Evolutionary conservation across 768 basidiomycete genomes (phyloP).

Genomic region (Auriscalpium orientale): DNA sequence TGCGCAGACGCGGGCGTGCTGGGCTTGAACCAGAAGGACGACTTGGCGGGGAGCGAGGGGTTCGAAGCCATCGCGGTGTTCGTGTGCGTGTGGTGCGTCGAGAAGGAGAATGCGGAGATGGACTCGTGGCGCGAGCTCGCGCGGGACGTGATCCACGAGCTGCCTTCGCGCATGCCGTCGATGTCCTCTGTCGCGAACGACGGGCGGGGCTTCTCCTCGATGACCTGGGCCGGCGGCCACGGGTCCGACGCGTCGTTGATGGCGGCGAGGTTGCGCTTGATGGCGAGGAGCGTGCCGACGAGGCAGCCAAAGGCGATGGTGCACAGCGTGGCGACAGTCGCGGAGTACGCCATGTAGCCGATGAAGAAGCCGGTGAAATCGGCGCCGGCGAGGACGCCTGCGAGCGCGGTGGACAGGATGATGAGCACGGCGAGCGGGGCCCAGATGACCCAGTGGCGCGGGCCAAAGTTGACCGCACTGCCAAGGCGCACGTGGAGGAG

Average conservation of each 20-base stretch:
- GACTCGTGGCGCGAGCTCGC: constrained; percentile 48
- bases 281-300: constrained; percentile 52
- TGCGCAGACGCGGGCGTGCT: constrained; percentile 28
- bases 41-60: constrained; percentile 36
- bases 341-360: constrained; percentile 54
- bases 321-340: constrained; percentile 42
- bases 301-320: constrained; percentile 51
- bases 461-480: constrained; percentile 60
- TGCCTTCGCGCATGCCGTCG: constrained; percentile 64
- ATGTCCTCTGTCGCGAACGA: constrained; percentile 69
- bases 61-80: constrained; percentile 29
- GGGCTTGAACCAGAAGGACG: constrained; percentile 56
- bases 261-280: constrained; percentile 57
- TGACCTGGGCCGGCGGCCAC: constrained; percentile 52
- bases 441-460: constrained; percentile 71
- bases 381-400: constrained; percentile 49
- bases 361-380: constrained; percentile 48
- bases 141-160: constrained; percentile 75
- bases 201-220: constrained; percentile 48
- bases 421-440: constrained; percentile 50
- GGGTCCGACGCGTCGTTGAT: constrained; percentile 42
- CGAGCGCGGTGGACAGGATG: constrained; percentile 48
- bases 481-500: constrained; percentile 66
- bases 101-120: constrained; percentile 65
- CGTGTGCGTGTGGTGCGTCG: constrained; percentile 50